phyloP scores from a whole-genome alignment of 345 rosid genomes.

The Pistacia atlantica region DNA sequence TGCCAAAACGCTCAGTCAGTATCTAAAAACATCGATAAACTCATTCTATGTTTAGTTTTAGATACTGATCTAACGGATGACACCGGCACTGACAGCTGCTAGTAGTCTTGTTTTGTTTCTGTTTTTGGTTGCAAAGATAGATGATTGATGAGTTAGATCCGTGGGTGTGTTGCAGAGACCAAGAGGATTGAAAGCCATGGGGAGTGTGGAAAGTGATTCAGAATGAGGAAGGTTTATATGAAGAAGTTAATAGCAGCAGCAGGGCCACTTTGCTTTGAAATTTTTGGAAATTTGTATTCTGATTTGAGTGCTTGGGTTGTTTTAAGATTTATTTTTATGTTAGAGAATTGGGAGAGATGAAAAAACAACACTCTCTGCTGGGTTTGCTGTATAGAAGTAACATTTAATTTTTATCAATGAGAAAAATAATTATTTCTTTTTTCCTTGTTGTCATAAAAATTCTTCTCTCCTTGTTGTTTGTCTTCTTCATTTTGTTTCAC shows the following conservation, averaged over 20 bases:
- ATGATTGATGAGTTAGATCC: not conserved
- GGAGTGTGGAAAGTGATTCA: slow-evolving; percentile 71
- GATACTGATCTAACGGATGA: not conserved
- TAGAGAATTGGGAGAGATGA: not conserved
- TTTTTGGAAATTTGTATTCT: slow-evolving; percentile 24
- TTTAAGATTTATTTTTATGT: not conserved
- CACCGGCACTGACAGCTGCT: not conserved
- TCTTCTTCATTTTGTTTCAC: not conserved
- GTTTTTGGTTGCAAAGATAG: not conserved
- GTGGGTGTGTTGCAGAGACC: slow-evolving; percentile 55
- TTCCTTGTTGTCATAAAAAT: not conserved
- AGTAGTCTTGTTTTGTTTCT: not conserved
- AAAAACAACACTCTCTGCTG: slow-evolving; percentile 13
- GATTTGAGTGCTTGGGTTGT: slow-evolving; percentile 1
- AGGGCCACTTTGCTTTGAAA: slow-evolving; percentile 15
- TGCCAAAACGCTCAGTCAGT: not conserved
- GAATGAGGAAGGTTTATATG: slow-evolving; percentile 28
- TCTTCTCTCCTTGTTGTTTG: not conserved
- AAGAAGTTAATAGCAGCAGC: slow-evolving; percentile 3
- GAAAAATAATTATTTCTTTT: not conserved
- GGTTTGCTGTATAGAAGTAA: slow-evolving; percentile 35
- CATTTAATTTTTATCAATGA: slow-evolving; percentile 28
- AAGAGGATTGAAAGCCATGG: slow-evolving; percentile 78
- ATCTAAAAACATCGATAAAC: not conserved
- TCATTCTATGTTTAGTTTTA: not conserved